phyloP scores from a whole-genome alignment of 805 yeast genomes.

The Millerago galiae region DNA sequence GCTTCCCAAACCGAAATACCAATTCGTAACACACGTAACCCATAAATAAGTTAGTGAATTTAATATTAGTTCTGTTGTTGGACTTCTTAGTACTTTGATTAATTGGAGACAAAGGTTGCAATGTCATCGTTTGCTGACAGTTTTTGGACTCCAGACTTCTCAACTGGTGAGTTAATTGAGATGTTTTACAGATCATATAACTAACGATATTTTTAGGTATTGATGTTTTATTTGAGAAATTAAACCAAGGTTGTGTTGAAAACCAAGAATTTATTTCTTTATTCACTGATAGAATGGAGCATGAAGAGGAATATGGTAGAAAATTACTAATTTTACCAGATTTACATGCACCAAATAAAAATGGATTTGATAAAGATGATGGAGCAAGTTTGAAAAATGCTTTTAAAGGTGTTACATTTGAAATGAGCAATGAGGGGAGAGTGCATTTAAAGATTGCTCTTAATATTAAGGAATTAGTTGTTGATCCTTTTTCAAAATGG shows the following conservation, averaged over 20 bases:
- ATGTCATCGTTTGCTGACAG: constrained; percentile 63
- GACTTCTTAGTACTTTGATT: too few species aligned
- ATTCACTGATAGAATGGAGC: constrained; percentile 65
- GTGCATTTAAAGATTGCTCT: constrained; percentile 56
- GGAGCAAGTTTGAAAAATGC: constrained; percentile 62
- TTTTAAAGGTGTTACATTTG: constrained; percentile 47
- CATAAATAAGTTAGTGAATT: background rate
- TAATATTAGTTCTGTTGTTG: too few species aligned
- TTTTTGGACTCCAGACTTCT: constrained; percentile 70
- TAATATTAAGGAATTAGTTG: constrained; percentile 51
- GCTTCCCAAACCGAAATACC: background rate
- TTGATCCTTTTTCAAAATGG: constrained; percentile 72
- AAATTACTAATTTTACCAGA: constrained; percentile 38
- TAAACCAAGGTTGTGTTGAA: constrained; percentile 60
- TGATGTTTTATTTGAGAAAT: constrained; percentile 42
- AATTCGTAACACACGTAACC: background rate
- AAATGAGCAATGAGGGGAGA: constrained; percentile 52
- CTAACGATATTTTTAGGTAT: constrained; percentile 30
- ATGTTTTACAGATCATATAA: background rate
- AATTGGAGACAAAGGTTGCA: too few species aligned
- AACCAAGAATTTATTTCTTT: constrained; percentile 61
- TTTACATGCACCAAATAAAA: constrained; percentile 30
- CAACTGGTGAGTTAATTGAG: constrained; percentile 33
- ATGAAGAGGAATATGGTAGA: constrained; percentile 60
- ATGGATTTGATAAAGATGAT: constrained; percentile 47